phyloP scores from a whole-genome alignment of 1,284 basidiomycete genomes.

The Ustilago curta region DNA sequence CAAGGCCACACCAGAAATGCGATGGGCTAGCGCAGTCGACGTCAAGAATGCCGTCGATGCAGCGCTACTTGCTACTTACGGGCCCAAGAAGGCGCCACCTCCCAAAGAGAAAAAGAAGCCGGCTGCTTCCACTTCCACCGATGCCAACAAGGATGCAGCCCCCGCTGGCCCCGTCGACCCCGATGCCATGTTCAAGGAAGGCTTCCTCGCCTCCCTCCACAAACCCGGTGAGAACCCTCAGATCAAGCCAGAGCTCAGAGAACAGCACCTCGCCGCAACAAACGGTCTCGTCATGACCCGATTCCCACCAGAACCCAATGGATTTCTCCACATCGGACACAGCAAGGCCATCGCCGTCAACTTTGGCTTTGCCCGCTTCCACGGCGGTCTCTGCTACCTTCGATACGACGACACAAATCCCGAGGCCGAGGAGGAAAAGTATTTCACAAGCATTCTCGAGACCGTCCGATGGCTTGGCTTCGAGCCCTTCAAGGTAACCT shows the following conservation, averaged over 20 bases:
- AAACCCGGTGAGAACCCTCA: constrained; percentile 95
- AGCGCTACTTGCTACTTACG: constrained; percentile 81
- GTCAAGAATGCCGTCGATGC: constrained; percentile 88
- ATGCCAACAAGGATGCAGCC: constrained; percentile 39
- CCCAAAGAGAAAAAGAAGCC: constrained; percentile 74
- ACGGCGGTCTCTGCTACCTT: constrained; percentile 90
- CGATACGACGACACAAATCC: constrained; percentile 99
- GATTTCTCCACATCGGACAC: constrained; percentile 92
- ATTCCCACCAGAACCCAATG: constrained; percentile 99
- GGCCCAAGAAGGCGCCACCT: constrained; percentile 71
- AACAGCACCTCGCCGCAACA: constrained; percentile 84
- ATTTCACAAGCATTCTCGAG: constrained; percentile 96
- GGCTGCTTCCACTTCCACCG: constrained; percentile 28
- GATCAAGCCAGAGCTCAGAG: constrained; percentile 80
- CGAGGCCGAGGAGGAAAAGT: constrained; percentile 93
- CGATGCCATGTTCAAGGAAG: constrained; percentile 89
- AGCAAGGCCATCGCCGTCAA: constrained; percentile 98
- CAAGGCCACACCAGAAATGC: constrained; percentile 66
- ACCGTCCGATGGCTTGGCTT: constrained; percentile 96
- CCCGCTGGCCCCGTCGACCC: constrained; percentile 50
- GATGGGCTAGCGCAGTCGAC: constrained; percentile 91
- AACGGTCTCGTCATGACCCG: constrained; percentile 90
- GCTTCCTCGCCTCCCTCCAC: constrained; percentile 92
- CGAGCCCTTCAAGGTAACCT: constrained; percentile 98
- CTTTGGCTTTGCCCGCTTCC: constrained; percentile 94